Base-by-base conservation (phyloP, 2,329 filamentous ascomycete genomes). In the Penicillium janthinellum region DNA sequence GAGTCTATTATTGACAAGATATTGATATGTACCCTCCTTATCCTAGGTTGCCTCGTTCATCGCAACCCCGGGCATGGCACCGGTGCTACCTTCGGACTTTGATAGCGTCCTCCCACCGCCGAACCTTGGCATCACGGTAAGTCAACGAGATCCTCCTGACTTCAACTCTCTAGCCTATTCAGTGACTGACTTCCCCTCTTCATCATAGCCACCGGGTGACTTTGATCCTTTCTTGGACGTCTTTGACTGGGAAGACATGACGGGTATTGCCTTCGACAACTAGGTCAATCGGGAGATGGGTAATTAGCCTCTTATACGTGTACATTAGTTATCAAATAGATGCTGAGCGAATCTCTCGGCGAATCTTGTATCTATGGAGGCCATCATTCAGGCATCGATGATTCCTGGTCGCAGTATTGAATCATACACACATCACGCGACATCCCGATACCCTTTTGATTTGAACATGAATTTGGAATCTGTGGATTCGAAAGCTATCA, bases 171-270 rank as follows among this genome's bases (percentile, higher is more conserved):
- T 35, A 53, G 15, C 4, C 4, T 8, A 41, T n/a, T 45, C 35
- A 54, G 61, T 66, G 55, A 68, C 51, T 31, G 22, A 50, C 44
- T 37, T 50, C 34, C 10, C 15, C 12, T 49, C 28, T 3, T 28
- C 10, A 12, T 20, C 7, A 37, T 48, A 74, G 71, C 65, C 61
- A 2, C 58, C 69, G n/a, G 69, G 59, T 1, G 70, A 72, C 20
- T 68, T 75, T 10, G 73, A 75, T 44, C 71, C 73, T 25, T 74
- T 73, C 49, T 61, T 74, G 39, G 73, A 73, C 39, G 71, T 71
- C 1, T 75, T 75, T 54, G 68, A 75, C 52, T 75, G 71, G 71
- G 72, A 71, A 11, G 70, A 75, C 56, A 49, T 75, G 41, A 69
- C 71, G 14, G 71, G 67, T 1, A 67, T 73, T 56, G 66, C 67